A percentile compares a stretch with the other conserved stretches of the same genome.
phyloP scores from a whole-genome alignment of 1,139 yeast species.

The Geotrichum citri-aurantii region DNA sequence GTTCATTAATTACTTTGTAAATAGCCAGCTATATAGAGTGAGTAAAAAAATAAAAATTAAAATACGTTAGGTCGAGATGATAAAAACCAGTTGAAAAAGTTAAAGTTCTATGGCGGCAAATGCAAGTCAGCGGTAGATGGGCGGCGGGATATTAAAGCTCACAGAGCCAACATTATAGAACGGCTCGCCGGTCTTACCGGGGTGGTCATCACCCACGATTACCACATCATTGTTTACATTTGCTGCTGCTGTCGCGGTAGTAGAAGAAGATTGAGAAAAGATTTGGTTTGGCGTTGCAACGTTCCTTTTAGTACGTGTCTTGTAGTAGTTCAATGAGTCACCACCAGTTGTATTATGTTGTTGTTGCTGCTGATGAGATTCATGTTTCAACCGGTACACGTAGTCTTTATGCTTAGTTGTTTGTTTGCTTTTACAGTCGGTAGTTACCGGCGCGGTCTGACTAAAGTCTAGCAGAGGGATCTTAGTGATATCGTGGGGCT shows the following conservation, averaged over 20 bases:
- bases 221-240: not conserved
- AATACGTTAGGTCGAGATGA: too few species aligned
- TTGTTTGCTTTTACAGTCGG: not conserved
- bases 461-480: conserved; percentile 5
- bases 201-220: not conserved
- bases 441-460: not conserved
- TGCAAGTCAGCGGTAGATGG: not conserved
- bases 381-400: not conserved
- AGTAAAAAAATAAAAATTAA: too few species aligned
- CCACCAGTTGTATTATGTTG: not conserved
- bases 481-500: not conserved
- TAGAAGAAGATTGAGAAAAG: conserved; percentile 1
- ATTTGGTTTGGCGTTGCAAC: conserved; percentile 12
- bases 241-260: not conserved
- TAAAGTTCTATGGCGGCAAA: not conserved
- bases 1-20: not conserved
- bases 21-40: not conserved
- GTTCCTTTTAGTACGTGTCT: conserved; percentile 1
- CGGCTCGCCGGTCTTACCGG: not conserved
- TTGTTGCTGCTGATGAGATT: not conserved
- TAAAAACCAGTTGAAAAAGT: not conserved
- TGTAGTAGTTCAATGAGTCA: not conserved
- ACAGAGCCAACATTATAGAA: not conserved
- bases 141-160: not conserved
- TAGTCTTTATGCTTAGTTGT: not conserved